These are phyloP conservation scores for Vitis vinifera DNA, from an alignment of 164 flowering plant genomes.

Conservation along the genomic window ASM3070453v1 NC_081811.1:16312001-16312500, in stretches of 20 bases:
- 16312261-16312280: background rate
- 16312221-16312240: background rate
- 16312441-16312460: too few species aligned
- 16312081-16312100: background rate
- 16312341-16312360: slow-evolving; percentile 1
- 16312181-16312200: slow-evolving; percentile 50
- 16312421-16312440: too few species aligned
- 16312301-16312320: background rate
- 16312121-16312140: slow-evolving; percentile 53
- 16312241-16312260: background rate
- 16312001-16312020: slow-evolving; percentile 60
- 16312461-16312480: background rate
- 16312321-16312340: background rate
- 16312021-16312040: slow-evolving; percentile 41
- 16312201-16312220: slow-evolving; percentile 9
- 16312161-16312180: slow-evolving; percentile 37
- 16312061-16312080: slow-evolving; percentile 4
- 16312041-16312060: slow-evolving; percentile 33
- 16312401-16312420: too few species aligned
- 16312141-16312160: slow-evolving; percentile 52
- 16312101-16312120: slow-evolving; percentile 7
- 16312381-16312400: too few species aligned
- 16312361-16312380: background rate
- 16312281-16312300: background rate
- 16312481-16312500: background rate